phyloP scores from a whole-genome alignment of 179 eudicot species.

The Drosera spatulata region DNA sequence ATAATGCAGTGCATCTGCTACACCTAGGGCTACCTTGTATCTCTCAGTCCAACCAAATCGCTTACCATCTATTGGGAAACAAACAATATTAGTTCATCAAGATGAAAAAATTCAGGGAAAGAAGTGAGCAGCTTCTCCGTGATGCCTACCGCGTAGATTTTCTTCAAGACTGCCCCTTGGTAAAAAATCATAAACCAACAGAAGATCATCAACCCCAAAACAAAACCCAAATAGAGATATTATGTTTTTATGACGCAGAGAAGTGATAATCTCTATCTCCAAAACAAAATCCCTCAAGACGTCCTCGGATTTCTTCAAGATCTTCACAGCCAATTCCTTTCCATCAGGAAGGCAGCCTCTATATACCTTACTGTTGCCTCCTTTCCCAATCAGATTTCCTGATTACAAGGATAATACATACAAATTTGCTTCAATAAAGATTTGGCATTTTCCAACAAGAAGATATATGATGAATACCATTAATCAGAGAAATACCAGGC shows the following conservation, averaged over 20 bases:
- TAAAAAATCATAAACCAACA: slow-evolving; percentile 55
- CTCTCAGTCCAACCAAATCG: slow-evolving; percentile 48
- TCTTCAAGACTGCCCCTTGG: slow-evolving; percentile 63
- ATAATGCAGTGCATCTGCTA: slow-evolving; percentile 52
- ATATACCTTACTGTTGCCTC: slow-evolving; percentile 61
- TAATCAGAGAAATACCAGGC: slow-evolving; percentile 16
- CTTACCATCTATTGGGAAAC: slow-evolving; percentile 23
- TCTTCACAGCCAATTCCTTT: slow-evolving; percentile 51
- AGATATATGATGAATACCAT: too few species aligned
- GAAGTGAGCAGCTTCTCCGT: not conserved
- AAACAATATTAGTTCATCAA: not conserved
- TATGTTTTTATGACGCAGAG: slow-evolving; percentile 45
- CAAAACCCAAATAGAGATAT: slow-evolving; percentile 57
- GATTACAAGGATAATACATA: not conserved
- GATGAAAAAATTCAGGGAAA: not conserved
- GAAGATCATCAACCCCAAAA: slow-evolving; percentile 40
- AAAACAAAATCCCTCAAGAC: slow-evolving; percentile 36
- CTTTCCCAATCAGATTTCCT: slow-evolving; percentile 61
- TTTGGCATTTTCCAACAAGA: too few species aligned
- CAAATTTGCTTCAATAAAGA: too few species aligned
- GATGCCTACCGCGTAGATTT: slow-evolving; percentile 41
- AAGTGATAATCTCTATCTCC: slow-evolving; percentile 50
- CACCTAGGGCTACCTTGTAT: slow-evolving; percentile 56
- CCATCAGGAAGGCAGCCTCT: slow-evolving; percentile 46
- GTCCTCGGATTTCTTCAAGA: slow-evolving; percentile 45